A percentile compares a stretch with the other conserved stretches of the same genome.
These are phyloP conservation scores for Sordariomycetes sp. DNA, from an alignment of 2,329 filamentous ascomycete species.

Conservation along the genomic window DNA sequence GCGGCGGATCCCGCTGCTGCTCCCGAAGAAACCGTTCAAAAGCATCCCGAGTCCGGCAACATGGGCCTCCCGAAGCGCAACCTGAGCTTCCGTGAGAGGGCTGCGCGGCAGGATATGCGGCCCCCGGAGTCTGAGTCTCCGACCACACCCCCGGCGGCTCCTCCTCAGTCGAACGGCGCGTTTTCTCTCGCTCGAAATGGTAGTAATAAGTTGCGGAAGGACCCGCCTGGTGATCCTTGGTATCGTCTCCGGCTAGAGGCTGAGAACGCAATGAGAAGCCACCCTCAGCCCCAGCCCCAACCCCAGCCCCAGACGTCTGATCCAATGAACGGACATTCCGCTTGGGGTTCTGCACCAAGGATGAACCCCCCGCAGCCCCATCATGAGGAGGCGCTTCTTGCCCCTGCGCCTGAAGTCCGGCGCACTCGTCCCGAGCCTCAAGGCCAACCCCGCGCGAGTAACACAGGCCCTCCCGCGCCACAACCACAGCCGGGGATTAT, in stretches of 20 bases:
- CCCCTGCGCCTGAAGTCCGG: neutral
- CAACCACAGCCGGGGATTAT: neutral
- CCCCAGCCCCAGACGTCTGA: neutral
- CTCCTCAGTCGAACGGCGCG: conserved; percentile 16
- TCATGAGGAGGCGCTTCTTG: neutral
- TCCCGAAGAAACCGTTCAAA: conserved; percentile 3
- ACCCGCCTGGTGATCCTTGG: conserved; percentile 42
- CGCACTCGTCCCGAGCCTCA: neutral
- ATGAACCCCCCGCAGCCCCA: neutral
- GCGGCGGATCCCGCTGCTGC: conserved; percentile 8
- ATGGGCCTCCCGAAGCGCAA: conserved; percentile 38
- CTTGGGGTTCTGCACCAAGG: neutral
- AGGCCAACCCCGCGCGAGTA: neutral
- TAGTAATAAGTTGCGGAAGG: conserved; percentile 50
- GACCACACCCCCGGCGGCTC: neutral
- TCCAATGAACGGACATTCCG: neutral
- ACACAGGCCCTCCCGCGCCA: neutral
- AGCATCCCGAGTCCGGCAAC: neutral
- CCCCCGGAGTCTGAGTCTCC: conserved; percentile 12
- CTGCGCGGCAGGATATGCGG: conserved; percentile 31
- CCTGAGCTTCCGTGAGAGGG: conserved; percentile 50
- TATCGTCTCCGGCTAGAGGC: conserved; percentile 29
- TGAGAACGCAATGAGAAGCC: conserved; percentile 17
- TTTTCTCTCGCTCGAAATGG: conserved; percentile 32
- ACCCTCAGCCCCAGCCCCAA: neutral